Percentiles rank a stretch among this genome's conserved stretches.
Evolutionary conservation across 2,329 filamentous ascomycete species (phyloP).

Genomic region (Byssochlamys sp.): DNA sequence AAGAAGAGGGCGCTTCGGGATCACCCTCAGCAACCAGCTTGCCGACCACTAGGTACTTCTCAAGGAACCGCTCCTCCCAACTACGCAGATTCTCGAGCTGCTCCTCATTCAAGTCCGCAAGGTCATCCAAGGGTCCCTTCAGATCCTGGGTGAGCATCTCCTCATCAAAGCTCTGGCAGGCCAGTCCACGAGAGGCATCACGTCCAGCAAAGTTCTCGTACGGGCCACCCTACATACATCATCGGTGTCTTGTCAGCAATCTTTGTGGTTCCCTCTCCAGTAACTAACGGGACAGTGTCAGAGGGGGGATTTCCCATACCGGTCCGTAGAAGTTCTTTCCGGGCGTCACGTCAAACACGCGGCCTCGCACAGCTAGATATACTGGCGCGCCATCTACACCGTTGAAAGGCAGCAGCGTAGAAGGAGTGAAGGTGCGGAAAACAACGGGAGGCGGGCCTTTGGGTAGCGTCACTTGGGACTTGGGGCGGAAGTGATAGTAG

Average conservation of each 20-base stretch:
- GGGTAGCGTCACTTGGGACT: slow-evolving; percentile 43
- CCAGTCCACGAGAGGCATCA: slow-evolving; percentile 79
- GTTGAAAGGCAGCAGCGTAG: slow-evolving; percentile 77
- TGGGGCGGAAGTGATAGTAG: slow-evolving; percentile 52
- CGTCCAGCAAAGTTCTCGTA: slow-evolving; percentile 94
- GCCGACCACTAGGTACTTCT: slow-evolving; percentile 94
- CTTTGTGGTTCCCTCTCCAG: neutral
- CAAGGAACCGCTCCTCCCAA: slow-evolving; percentile 86
- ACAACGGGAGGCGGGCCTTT: slow-evolving; percentile 58
- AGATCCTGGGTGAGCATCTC: slow-evolving; percentile 90
- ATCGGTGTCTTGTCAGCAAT: slow-evolving; percentile 1
- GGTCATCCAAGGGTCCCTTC: slow-evolving; percentile 67
- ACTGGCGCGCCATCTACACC: slow-evolving; percentile 65
- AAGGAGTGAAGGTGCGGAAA: slow-evolving; percentile 75
- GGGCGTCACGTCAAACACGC: slow-evolving; percentile 78
- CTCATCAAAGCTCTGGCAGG: slow-evolving; percentile 84
- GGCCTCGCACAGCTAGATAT: slow-evolving; percentile 82
- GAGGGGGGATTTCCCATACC: slow-evolving; percentile 17
- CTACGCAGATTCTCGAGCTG: slow-evolving; percentile 74
- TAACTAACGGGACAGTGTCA: neutral
- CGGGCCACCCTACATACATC: slow-evolving; percentile 58
- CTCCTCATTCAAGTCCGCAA: slow-evolving; percentile 61
- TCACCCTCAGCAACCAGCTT: slow-evolving; percentile 62
- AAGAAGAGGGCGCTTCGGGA: slow-evolving; percentile 25
- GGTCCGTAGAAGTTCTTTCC: slow-evolving; percentile 94